Evolutionary conservation across 805 yeast genomes (phyloP), one percentile per base, ranked within the genome.

Genomic region (Starmera dryadoides): DNA sequence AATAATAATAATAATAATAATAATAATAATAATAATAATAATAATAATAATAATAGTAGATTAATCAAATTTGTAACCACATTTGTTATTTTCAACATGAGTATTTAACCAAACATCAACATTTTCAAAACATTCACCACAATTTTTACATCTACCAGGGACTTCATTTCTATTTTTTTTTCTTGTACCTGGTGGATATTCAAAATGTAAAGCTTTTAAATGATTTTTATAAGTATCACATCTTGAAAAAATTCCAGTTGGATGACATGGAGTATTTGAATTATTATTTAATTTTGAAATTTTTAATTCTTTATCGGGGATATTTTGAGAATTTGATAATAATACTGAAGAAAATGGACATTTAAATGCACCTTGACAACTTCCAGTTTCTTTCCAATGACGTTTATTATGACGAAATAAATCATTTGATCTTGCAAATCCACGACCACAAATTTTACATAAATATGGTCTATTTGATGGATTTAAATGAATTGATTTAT

Each of bases 201-300:
- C 82, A 58, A 88, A 88, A 56, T 88, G 97, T 44, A 88, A 71
- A 2, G 96, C 94, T 58, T 85, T 86, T 44, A 88, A 67, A 61
- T 88, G 97, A 61, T 88, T 88, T 55, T 88, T 88, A 63, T 77
- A 88, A 4, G 97, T 88, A 56, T 88, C 97, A 57, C 96, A 84
- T 37, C 97, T 71, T 11, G 88, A 79, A 52, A 88, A 88, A 23
- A 84, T 79, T 5, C 97, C 97, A 7, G 86, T 77, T 39, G 76
- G 75, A 56, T 88, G 97, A 56, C 96, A 87, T 38, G 59, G 51
- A 6, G 43, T 22, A 11, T 28, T 28, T 14, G n/a, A 14, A 28
- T 28, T 28, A 11, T 15, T 5, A 11, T 28, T 28, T 6, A 28
- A 11, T 11, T 28, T 6, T 7, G 7, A 7, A 11, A 28, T 28